Percentiles rank a stretch among this genome's conserved stretches.
phyloP scores from a whole-genome alignment of 768 basidiomycete species.

The Peribolospora baueri region DNA sequence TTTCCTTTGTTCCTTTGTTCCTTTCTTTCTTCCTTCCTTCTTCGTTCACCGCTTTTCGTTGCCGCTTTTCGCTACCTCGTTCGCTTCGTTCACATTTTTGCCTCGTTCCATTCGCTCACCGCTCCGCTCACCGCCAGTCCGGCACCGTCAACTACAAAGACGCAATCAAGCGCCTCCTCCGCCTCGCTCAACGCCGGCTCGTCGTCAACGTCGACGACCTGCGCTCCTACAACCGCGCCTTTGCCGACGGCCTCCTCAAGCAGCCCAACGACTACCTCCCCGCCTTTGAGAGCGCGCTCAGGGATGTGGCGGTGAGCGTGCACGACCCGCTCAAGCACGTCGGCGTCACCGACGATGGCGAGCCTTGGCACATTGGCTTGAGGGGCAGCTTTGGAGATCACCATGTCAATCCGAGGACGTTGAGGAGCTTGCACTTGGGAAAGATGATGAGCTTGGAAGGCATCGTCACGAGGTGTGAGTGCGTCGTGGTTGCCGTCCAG shows the following conservation, averaged over 20 bases:
- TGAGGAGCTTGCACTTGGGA: constrained; percentile 65
- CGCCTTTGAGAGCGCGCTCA: constrained; percentile 67
- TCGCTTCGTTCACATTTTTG: not conserved
- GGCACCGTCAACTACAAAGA: constrained; percentile 2
- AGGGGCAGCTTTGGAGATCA: constrained; percentile 95
- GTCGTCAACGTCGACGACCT: constrained; percentile 90
- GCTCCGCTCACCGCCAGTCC: too few relatives aligned
- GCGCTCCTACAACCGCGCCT: constrained; percentile 71
- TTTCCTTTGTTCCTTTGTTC: too few relatives aligned
- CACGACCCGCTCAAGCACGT: constrained; percentile 61
- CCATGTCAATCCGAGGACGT: constrained; percentile 81
- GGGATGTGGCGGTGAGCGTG: constrained; percentile 43
- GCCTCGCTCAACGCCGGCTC: constrained; percentile 26
- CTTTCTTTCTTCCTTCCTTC: too few relatives aligned
- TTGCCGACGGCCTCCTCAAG: constrained; percentile 60
- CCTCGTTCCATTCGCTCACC: too few relatives aligned
- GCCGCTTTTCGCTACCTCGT: too few relatives aligned
- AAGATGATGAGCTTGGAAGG: constrained; percentile 95
- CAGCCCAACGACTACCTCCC: constrained; percentile 66
- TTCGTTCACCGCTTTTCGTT: too few relatives aligned
- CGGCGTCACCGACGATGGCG: constrained; percentile 30
- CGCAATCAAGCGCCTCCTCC: constrained; percentile 7
- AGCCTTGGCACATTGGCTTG: constrained; percentile 66
- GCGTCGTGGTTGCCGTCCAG: not conserved
- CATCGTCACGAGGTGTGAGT: constrained; percentile 73